phyloP scores from a whole-genome alignment of 345 rosid genomes.

The Mallotus nudiflorus region DNA sequence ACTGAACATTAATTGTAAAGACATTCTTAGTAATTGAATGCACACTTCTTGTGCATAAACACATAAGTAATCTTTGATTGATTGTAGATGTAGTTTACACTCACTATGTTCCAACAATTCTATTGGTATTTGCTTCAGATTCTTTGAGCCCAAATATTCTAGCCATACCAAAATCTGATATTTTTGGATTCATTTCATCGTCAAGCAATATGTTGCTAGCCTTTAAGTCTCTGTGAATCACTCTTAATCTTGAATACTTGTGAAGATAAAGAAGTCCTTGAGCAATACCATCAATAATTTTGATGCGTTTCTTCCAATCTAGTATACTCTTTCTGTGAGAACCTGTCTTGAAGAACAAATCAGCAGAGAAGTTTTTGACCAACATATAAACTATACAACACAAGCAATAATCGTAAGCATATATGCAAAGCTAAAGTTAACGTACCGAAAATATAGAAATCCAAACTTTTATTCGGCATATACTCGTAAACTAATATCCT shows the following conservation, averaged over 20 bases:
- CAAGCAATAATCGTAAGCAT: background rate
- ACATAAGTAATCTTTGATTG: too few species aligned
- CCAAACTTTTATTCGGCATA: slow-evolving; percentile 19
- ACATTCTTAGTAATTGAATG: too few species aligned
- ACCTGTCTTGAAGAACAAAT: background rate
- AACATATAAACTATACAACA: too few species aligned
- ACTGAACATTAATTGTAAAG: slow-evolving; percentile 1
- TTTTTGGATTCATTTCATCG: slow-evolving; percentile 14
- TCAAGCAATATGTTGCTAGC: slow-evolving; percentile 15
- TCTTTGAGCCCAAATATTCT: slow-evolving; percentile 5
- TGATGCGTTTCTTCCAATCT: slow-evolving; percentile 14
- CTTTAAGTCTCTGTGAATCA: slow-evolving; percentile 16
- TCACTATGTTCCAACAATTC: slow-evolving; percentile 22
- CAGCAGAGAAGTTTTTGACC: too few species aligned
- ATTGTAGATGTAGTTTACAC: too few species aligned
- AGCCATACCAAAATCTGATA: slow-evolving; percentile 23
- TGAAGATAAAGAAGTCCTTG: slow-evolving; percentile 23
- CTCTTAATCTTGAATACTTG: slow-evolving; percentile 14
- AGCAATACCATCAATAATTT: slow-evolving; percentile 11
- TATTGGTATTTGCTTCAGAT: background rate
- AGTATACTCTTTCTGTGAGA: background rate
- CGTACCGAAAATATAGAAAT: slow-evolving; percentile 17
- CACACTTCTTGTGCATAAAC: too few species aligned
- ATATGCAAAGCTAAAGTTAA: background rate
- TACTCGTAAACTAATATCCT: slow-evolving; percentile 20